Evolutionary conservation across 306 rosid species (phyloP).

Genomic region (Sicyos baderoa): DNA sequence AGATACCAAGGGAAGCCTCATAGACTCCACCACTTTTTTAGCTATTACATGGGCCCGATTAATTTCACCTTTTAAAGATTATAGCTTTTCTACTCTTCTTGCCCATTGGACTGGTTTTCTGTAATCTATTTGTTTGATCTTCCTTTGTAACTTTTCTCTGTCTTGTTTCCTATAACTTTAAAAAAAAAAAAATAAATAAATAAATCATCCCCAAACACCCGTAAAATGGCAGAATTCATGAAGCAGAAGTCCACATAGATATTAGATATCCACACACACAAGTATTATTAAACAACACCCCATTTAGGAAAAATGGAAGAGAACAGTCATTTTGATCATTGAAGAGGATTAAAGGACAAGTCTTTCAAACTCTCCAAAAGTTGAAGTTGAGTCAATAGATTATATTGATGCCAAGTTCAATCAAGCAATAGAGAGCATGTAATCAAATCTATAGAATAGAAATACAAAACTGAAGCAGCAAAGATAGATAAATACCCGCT

Average conservation of each 20-base stretch:
- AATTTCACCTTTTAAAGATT: too few relatives aligned
- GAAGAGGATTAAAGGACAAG: background rate
- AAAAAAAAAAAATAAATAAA: too few relatives aligned
- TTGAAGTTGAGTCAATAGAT: background rate
- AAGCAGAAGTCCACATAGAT: background rate
- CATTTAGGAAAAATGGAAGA: background rate
- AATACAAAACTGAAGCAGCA: constrained; percentile 5
- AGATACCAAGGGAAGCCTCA: too few relatives aligned
- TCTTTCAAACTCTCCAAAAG: background rate
- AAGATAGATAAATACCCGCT: constrained; percentile 37
- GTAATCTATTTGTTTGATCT: too few relatives aligned
- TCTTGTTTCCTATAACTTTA: too few relatives aligned
- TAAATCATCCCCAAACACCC: too few relatives aligned
- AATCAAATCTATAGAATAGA: too few relatives aligned
- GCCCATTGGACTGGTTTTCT: too few relatives aligned
- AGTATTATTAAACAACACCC: background rate
- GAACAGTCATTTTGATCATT: background rate
- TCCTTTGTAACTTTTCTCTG: too few relatives aligned
- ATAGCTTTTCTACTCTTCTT: too few relatives aligned
- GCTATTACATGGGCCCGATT: too few relatives aligned
- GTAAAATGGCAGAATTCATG: background rate
- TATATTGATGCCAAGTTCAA: background rate
- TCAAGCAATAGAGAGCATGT: background rate
- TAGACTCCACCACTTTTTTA: too few relatives aligned
- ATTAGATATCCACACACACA: background rate